Conservation (phyloP, 106 monocot genomes). For the Acanthochlamys bracteata region DNA sequence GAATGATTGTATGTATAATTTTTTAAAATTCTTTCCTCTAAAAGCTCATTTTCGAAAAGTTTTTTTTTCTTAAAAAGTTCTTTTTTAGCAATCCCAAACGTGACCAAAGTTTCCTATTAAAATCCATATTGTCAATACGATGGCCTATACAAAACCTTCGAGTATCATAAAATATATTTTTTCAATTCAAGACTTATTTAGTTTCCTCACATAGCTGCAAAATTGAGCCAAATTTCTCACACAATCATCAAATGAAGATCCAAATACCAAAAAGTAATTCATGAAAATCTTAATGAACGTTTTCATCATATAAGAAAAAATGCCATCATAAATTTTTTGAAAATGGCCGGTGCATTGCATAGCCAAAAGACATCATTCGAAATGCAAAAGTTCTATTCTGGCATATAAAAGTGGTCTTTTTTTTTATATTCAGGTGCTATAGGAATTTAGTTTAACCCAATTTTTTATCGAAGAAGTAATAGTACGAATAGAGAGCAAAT, state of each 20-base stretch:
- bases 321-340: slow-evolving; percentile 5
- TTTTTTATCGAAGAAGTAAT: too few relatives aligned
- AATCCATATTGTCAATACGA: neutral
- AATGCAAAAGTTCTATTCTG: too few relatives aligned
- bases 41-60: too few relatives aligned
- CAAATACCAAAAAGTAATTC: slow-evolving; percentile 17
- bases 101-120: neutral
- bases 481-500: too few relatives aligned
- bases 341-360: too few relatives aligned
- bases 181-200: slow-evolving; percentile 1
- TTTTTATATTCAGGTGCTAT: too few relatives aligned
- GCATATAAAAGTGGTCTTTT: too few relatives aligned
- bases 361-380: too few relatives aligned
- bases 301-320: slow-evolving; percentile 1
- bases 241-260: slow-evolving; percentile 4
- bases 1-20: too few relatives aligned
- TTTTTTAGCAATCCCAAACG: neutral
- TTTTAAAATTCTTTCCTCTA: too few relatives aligned
- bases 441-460: too few relatives aligned
- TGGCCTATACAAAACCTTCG: slow-evolving; percentile 1
- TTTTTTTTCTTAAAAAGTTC: too few relatives aligned
- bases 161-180: slow-evolving; percentile 13
- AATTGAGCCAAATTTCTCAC: neutral
- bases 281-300: slow-evolving; percentile 8
- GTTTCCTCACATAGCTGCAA: slow-evolving; percentile 2